Conservation (phyloP, 169 alveolate species). For the Plasmodium ovale region DNA sequence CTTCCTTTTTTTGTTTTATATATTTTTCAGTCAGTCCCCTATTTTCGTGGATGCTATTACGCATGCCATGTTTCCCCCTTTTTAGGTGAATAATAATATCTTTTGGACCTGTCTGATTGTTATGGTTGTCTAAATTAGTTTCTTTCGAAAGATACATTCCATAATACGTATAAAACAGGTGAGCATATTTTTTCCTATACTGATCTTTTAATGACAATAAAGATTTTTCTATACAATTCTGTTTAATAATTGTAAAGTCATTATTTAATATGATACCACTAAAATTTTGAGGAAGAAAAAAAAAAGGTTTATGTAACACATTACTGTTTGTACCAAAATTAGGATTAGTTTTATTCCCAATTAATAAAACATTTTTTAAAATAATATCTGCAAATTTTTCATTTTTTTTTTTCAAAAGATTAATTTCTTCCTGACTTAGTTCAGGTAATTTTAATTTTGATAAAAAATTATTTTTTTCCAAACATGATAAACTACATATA, state of each 20-base stretch:
- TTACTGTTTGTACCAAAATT: not conserved
- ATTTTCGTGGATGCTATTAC: not conserved
- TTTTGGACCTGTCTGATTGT: not conserved
- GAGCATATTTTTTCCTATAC: constrained; percentile 25
- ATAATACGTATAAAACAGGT: constrained; percentile 24
- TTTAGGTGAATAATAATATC: constrained; percentile 13
- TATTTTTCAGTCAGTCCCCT: not conserved
- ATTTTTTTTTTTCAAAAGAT: constrained; percentile 56
- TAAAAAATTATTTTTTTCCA: constrained; percentile 70
- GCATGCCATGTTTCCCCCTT: not conserved
- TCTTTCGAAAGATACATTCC: constrained; percentile 11
- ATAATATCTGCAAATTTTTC: constrained; percentile 32
- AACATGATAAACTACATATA: constrained; percentile 73
- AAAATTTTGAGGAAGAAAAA: constrained; percentile 62
- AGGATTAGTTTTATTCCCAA: not conserved
- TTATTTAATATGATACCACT: constrained; percentile 53
- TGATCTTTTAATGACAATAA: constrained; percentile 10
- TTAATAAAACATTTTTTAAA: constrained; percentile 45
- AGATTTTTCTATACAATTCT: constrained; percentile 15
- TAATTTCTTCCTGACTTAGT: constrained; percentile 59
- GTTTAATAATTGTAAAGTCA: constrained; percentile 44
- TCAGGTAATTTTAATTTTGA: constrained; percentile 77
- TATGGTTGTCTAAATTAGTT: not conserved
- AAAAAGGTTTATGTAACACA: constrained; percentile 43
- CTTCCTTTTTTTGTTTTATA: constrained; percentile 9